Evolutionary conservation across 352 stramenopile genomes (phyloP).

Genomic region (Pythium coloratum): DNA sequence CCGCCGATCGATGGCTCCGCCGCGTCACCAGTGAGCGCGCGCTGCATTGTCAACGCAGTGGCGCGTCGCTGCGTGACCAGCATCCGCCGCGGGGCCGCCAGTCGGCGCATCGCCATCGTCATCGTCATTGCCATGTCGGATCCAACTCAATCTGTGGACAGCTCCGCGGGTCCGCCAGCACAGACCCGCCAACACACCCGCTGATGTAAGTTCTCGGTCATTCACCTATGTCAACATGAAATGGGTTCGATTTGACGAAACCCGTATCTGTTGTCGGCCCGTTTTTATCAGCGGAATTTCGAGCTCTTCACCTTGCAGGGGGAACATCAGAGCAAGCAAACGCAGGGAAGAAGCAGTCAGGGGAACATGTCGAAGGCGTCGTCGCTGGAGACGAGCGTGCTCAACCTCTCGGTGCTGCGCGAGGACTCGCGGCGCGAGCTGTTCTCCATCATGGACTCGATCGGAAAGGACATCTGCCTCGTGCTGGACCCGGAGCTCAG

Average conservation of each 20-base stretch:
- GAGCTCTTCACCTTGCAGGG: slow-evolving; percentile 2
- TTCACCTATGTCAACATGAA: background rate
- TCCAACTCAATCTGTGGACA: background rate
- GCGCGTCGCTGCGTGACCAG: background rate
- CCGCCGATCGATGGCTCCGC: background rate
- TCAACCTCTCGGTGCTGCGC: slow-evolving; percentile 85
- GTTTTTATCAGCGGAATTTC: background rate
- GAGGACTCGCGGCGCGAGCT: slow-evolving; percentile 83
- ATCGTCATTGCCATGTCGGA: background rate
- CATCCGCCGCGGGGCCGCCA: slow-evolving; percentile 2
- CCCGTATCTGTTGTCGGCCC: background rate
- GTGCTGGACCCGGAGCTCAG: slow-evolving; percentile 84
- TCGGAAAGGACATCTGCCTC: slow-evolving; percentile 88
- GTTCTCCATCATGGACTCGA: slow-evolving; percentile 81
- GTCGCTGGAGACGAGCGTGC: slow-evolving; percentile 79
- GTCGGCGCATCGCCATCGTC: slow-evolving; percentile 4
- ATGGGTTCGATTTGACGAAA: background rate
- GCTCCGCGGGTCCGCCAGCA: slow-evolving; percentile 3
- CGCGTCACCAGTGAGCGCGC: background rate
- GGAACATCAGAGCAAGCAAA: slow-evolving; percentile 5
- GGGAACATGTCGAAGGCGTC: slow-evolving; percentile 72
- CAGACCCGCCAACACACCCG: background rate
- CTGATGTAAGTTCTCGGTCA: background rate
- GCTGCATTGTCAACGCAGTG: background rate
- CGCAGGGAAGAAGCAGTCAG: background rate